A percentile compares a stretch with the other conserved stretches of the same genome.
Conservation (phyloP, 140 eudicot genomes). For the Anethum foeniculum region DNA sequence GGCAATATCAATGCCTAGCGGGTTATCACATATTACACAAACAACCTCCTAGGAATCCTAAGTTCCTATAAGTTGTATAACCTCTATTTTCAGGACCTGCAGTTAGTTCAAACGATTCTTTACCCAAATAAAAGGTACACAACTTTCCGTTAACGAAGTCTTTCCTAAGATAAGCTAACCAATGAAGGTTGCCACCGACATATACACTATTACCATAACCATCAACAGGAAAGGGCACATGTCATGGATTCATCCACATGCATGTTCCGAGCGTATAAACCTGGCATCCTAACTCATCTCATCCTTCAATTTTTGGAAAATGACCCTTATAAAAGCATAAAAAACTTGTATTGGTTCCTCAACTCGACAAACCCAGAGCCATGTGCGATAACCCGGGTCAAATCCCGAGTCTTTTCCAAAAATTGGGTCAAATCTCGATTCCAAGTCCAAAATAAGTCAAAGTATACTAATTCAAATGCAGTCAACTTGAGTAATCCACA, state of each 20-base stretch:
- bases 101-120: slow-evolving; percentile 6
- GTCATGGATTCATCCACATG: slow-evolving; percentile 26
- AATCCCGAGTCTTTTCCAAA: too few species aligned
- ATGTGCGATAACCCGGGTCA: too few species aligned
- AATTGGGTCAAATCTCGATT: too few species aligned
- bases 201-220: neutral
- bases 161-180: slow-evolving; percentile 9
- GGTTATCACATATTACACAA: too few species aligned
- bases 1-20: neutral
- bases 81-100: too few species aligned
- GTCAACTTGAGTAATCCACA: too few species aligned
- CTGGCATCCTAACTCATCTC: neutral
- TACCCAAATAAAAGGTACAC: slow-evolving; percentile 24
- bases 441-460: too few species aligned
- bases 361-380: neutral
- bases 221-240: neutral
- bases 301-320: neutral
- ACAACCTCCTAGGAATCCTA: too few species aligned
- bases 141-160: neutral
- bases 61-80: too few species aligned
- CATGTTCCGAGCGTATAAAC: slow-evolving; percentile 34
- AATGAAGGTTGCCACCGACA: slow-evolving; percentile 19
- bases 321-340: neutral
- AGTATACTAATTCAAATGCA: too few species aligned
- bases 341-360: neutral